Evolutionary conservation across 768 basidiomycete genomes (phyloP), one percentile per base, ranked within the genome.

Genomic region (Boletus pseudo-olivaceus): DNA sequence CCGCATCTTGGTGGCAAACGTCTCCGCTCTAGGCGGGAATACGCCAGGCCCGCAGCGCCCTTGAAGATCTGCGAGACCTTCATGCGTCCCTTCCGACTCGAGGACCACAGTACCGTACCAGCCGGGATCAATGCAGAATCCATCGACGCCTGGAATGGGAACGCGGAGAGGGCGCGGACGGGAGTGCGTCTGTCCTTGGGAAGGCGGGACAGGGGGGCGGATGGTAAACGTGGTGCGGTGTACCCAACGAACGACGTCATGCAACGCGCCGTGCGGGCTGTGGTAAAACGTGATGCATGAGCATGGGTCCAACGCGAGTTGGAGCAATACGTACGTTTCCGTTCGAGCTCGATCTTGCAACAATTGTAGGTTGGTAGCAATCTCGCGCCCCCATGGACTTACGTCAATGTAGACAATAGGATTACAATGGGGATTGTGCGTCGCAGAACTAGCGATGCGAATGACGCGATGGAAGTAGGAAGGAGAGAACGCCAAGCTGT

Each of bases 391-490:
- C 88, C 90, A 93, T 2, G 88, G 86, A 27, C 78, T 73, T 30
- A 93, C 70, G 70, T 94, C 88, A 55, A 93, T 69, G 65, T 90
- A 84, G 15, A 79, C 78, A 37, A 93, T 77, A 0, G 82, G 84
- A 61, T 86, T 85, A 20, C 76, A 78, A 14, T 75, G 73, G 15
- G 78, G 67, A 15, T 83, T 81, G 43, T 63, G 58, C 29, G 55
- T 43, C 27, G 62, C 51, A 47, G 61, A 63, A 34, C 60, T 57
- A n/a, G 67, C 69, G 0, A 83, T 85, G 19, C 89, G 82, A 52
- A 94, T 83, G 41, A 92, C 87, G 37, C 87, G 83, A 67, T 93
- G 89, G 76, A 93, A 94, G 71, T 93, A 93, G 20, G 91, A 92
- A 1, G 92, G 92, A 17, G 92, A 79, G 65, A 92, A 90, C 2